Evolutionary conservation across 192 early-diverging fungal species (phyloP).

Genomic region (Piromyces sp.): DNA sequence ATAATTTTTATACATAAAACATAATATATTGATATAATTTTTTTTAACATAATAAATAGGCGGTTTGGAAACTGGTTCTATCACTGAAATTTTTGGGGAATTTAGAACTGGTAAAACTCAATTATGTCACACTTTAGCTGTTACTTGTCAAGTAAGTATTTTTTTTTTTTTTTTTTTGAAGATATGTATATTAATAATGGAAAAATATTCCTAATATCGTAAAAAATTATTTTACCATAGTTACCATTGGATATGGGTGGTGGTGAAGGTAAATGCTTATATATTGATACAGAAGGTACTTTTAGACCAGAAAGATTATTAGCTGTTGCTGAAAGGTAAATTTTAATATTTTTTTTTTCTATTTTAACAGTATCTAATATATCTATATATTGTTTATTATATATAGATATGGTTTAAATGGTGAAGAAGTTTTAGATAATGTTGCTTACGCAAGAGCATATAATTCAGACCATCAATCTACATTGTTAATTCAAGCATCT

Average conservation of each 20-base stretch:
- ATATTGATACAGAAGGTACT: slow-evolving; percentile 93
- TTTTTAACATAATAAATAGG: no score
- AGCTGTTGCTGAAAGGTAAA: slow-evolving; percentile 63
- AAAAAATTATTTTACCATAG: no score
- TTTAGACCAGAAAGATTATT: slow-evolving; percentile 83
- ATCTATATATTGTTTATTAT: background rate
- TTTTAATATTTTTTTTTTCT: background rate
- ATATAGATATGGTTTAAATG: slow-evolving; percentile 41
- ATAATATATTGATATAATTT: no score
- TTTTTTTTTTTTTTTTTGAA: no score
- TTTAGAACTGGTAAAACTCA: slow-evolving; percentile 97
- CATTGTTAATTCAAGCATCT: slow-evolving; percentile 65
- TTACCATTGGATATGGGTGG: slow-evolving; percentile 75
- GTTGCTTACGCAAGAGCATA: slow-evolving; percentile 86
- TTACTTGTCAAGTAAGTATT: slow-evolving; percentile 66
- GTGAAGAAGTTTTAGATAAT: slow-evolving; percentile 79
- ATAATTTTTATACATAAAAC: no score
- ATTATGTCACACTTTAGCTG: slow-evolving; percentile 84
- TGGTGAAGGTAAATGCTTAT: slow-evolving; percentile 84
- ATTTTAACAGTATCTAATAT: background rate
- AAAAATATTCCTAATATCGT: no score
- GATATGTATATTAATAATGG: background rate
- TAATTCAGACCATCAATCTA: slow-evolving; percentile 87
- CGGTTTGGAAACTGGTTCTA: slow-evolving; percentile 88
- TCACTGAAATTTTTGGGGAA: slow-evolving; percentile 96